phyloP scores from a whole-genome alignment of 306 rosid genomes.

The Alnus rubra region DNA sequence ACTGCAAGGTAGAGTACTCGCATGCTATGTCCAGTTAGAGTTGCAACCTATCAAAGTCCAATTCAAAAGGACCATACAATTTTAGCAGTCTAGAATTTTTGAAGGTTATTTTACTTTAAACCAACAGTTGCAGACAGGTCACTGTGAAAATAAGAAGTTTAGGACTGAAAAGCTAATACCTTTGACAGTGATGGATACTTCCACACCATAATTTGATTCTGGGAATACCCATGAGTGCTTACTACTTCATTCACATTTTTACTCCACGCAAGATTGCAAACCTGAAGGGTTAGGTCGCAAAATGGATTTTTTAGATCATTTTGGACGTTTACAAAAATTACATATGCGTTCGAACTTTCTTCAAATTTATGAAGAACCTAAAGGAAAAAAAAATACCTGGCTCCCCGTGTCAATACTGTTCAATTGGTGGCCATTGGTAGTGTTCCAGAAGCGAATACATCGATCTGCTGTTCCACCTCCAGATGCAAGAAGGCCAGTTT shows the following conservation, averaged over 20 bases:
- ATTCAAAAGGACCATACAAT: neutral
- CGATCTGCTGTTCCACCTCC: conserved; percentile 99
- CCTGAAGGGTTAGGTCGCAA: conserved; percentile 43
- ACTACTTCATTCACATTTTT: conserved; percentile 95
- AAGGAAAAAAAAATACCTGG: conserved; percentile 54
- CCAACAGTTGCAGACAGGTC: neutral
- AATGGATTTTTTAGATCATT: neutral
- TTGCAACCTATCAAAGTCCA: conserved; percentile 67
- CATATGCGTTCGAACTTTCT: neutral
- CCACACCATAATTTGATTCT: conserved; percentile 99
- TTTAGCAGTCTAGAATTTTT: neutral
- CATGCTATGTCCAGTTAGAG: conserved; percentile 96
- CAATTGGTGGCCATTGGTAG: conserved; percentile 89
- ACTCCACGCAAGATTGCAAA: conserved; percentile 98
- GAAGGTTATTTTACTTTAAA: neutral
- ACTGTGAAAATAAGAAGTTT: neutral
- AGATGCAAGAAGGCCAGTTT: conserved; percentile 86
- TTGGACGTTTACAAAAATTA: neutral
- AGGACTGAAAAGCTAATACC: conserved; percentile 35
- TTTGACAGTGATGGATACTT: conserved; percentile 89
- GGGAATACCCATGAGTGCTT: conserved; percentile 97
- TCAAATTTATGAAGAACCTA: neutral
- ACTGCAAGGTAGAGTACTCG: conserved; percentile 93
- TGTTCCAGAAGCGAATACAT: conserved; percentile 98
- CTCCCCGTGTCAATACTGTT: conserved; percentile 92